These are phyloP conservation scores for Helicostylum pulchrum DNA, from an alignment of 192 early-diverging fungal genomes.

Conservation along the genomic window DNA sequence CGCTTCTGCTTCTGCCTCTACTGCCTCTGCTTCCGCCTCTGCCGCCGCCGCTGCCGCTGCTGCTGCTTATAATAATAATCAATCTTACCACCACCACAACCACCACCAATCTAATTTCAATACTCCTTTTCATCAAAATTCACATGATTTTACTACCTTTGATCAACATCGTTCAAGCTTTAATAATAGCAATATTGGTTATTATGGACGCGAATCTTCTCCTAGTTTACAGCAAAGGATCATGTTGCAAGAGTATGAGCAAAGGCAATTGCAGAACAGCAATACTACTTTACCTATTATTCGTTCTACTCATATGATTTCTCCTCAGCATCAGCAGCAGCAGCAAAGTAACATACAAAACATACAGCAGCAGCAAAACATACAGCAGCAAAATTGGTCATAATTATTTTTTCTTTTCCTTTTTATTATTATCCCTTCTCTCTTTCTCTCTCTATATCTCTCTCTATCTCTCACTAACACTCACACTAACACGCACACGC, in stretches of 20 bases:
- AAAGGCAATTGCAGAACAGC: constrained; percentile 30
- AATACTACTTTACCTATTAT: constrained; percentile 35
- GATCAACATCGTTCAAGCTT: background rate
- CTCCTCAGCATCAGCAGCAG: background rate
- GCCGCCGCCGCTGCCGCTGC: background rate
- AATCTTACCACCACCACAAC: background rate
- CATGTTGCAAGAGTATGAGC: constrained; percentile 5
- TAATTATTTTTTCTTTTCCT: background rate
- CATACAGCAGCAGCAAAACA: constrained; percentile 9
- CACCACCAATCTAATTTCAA: background rate
- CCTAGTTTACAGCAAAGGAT: constrained; percentile 1
- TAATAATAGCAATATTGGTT: background rate
- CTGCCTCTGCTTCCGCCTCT: no score
- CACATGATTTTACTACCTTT: constrained; percentile 4
- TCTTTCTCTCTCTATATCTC: background rate
- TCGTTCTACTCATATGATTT: no score
- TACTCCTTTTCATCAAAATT: background rate
- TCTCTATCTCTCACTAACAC: background rate
- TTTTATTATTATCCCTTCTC: background rate
- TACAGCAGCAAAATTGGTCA: background rate
- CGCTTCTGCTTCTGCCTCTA: background rate
- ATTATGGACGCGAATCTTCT: background rate
- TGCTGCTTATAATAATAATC: background rate
- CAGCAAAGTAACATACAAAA: background rate
- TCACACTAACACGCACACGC: background rate